Evolutionary conservation across 2,329 filamentous ascomycete genomes (phyloP).

Genomic region (Diplocarpon mali): DNA sequence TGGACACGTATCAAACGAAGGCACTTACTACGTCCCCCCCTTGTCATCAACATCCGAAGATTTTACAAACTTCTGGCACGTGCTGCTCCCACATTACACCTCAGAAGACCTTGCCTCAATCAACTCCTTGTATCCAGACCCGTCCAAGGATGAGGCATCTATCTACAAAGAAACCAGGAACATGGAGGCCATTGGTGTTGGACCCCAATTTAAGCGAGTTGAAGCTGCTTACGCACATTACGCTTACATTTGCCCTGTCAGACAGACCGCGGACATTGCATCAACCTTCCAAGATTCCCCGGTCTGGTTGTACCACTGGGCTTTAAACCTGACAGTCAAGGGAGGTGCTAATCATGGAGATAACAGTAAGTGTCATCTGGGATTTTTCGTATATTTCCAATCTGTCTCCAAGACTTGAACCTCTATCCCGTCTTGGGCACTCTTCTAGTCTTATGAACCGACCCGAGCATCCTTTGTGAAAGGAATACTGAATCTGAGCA

Average conservation of each 20-base stretch:
- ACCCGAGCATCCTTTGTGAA: too few relatives aligned
- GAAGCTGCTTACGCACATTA: constrained; percentile 51
- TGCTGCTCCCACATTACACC: constrained; percentile 46
- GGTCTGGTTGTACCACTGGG: constrained; percentile 48
- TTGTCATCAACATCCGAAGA: constrained; percentile 36
- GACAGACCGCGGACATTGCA: constrained; percentile 42
- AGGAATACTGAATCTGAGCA: too few relatives aligned
- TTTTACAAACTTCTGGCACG: constrained; percentile 48
- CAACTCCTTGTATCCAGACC: constrained; percentile 49
- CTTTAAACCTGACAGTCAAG: constrained; percentile 30
- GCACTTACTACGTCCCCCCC: constrained; percentile 45
- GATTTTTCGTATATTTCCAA: too few relatives aligned
- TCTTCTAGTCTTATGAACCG: too few relatives aligned
- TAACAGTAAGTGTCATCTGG: constrained; percentile 20
- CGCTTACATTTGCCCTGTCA: constrained; percentile 51
- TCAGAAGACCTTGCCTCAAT: constrained; percentile 41
- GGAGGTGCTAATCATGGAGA: constrained; percentile 33
- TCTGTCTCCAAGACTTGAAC: too few relatives aligned
- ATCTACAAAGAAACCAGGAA: constrained; percentile 31
- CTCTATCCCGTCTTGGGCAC: too few relatives aligned
- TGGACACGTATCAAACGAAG: constrained; percentile 59
- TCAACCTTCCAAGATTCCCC: constrained; percentile 7
- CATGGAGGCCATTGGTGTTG: constrained; percentile 28
- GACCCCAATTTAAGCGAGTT: constrained; percentile 44
- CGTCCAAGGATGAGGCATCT: constrained; percentile 30